Conservation (phyloP, 352 stramenopile species). For the Pythium grandisporangium region DNA sequence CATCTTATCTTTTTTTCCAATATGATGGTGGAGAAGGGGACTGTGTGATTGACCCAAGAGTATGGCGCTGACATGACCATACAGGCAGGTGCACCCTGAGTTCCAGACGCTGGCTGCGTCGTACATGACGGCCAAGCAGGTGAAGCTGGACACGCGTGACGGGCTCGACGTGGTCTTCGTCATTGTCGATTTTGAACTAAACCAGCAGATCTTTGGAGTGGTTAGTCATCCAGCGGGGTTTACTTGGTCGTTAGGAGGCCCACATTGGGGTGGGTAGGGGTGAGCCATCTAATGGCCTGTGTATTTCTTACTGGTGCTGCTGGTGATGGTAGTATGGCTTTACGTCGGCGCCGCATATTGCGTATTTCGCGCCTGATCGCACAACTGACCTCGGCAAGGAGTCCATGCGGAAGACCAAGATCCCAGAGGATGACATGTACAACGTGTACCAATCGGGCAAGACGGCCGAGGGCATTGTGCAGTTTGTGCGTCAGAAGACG, state of each 20-base stretch:
- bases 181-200: conserved; percentile 68
- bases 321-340: conserved; percentile 44
- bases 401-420: conserved; percentile 38
- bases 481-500: conserved; percentile 75
- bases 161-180: conserved; percentile 70
- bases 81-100: conserved; percentile 54
- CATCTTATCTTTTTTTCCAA: too few species aligned
- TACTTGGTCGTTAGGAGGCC: background rate
- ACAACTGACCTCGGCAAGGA: conserved; percentile 36
- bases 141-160: conserved; percentile 66
- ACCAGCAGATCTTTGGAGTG: conserved; percentile 57
- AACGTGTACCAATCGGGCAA: conserved; percentile 76
- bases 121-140: conserved; percentile 51
- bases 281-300: background rate
- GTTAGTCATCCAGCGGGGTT: too few species aligned
- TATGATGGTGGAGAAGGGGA: background rate
- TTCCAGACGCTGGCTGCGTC: conserved; percentile 55
- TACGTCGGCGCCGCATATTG: conserved; percentile 67
- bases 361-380: conserved; percentile 63
- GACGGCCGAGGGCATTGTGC: conserved; percentile 49
- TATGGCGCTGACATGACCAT: background rate
- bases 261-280: background rate
- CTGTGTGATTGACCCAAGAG: background rate
- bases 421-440: conserved; percentile 50
- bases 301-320: background rate